Percentiles rank a stretch among this genome's conserved stretches.
Evolutionary conservation across 306 rosid genomes (phyloP).

Genomic region (Quercus bicolor): DNA sequence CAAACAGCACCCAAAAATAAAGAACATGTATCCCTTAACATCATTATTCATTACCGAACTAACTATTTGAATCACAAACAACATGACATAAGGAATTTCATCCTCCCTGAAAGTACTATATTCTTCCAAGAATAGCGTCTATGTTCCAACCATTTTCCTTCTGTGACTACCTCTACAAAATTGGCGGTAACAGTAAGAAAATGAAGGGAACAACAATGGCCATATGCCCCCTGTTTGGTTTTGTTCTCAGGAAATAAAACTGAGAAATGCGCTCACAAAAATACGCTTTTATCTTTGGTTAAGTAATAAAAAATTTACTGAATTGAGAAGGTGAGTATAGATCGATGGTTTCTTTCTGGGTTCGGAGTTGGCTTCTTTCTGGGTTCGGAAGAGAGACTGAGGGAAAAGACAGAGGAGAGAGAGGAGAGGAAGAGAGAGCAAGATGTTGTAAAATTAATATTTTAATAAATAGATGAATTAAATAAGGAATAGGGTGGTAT

Average conservation of each 20-base stretch:
- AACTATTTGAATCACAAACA: background rate
- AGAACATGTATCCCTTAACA: background rate
- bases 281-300: background rate
- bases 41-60: background rate
- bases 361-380: too few species aligned
- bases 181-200: too few species aligned
- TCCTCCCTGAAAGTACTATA: background rate
- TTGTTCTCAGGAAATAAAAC: background rate
- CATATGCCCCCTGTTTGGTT: background rate
- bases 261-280: background rate
- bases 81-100: background rate
- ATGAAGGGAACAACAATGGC: background rate
- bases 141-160: background rate
- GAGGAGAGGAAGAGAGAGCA: too few species aligned
- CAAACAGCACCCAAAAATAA: background rate
- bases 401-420: too few species aligned
- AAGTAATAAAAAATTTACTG: background rate
- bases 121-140: background rate
- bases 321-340: background rate
- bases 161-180: background rate
- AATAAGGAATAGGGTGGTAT: rapidly evolving
- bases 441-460: too few species aligned
- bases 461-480: too few species aligned
- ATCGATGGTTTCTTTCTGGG: too few species aligned
- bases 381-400: too few species aligned